Percentiles rank a stretch among this genome's conserved stretches.
These are phyloP conservation scores for Harrya chromipes DNA, from an alignment of 768 basidiomycete genomes.

Conservation along the genomic window DNA sequence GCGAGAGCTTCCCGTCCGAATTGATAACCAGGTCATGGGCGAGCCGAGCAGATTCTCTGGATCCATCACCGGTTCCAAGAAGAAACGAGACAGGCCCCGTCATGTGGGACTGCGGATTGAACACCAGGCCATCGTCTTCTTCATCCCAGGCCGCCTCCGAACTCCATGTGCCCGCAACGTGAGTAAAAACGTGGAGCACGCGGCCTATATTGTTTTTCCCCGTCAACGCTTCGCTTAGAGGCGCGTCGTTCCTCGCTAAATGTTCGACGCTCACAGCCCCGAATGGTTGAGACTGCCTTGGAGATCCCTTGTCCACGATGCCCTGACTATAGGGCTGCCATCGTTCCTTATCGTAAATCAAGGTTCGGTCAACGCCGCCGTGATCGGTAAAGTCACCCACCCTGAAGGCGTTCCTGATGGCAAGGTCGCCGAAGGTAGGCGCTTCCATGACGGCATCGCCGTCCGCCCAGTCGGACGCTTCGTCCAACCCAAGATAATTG, in stretches of 20 bases:
- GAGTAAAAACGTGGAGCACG: slow-evolving; percentile 18
- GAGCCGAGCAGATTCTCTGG: slow-evolving; percentile 1
- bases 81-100: slow-evolving; percentile 9
- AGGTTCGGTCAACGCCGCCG: slow-evolving; percentile 16
- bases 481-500: slow-evolving; percentile 8
- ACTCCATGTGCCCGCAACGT: slow-evolving; percentile 21
- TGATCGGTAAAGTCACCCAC: slow-evolving; percentile 22
- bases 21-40: slow-evolving; percentile 38
- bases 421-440: slow-evolving; percentile 7
- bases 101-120: slow-evolving; percentile 23
- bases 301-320: slow-evolving; percentile 6
- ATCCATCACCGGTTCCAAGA: slow-evolving; percentile 10
- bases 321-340: slow-evolving; percentile 18
- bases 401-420: slow-evolving; percentile 28
- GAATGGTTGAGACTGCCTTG: not conserved
- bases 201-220: slow-evolving; percentile 14
- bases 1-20: slow-evolving; percentile 50
- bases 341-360: slow-evolving; percentile 24
- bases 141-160: slow-evolving; percentile 28
- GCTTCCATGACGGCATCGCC: slow-evolving; percentile 18
- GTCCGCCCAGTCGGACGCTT: not conserved
- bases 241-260: not conserved
- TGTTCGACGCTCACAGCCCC: slow-evolving; percentile 2
- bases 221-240: slow-evolving; percentile 7
- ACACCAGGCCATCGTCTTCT: slow-evolving; percentile 22